Evolutionary conservation across 2,329 filamentous ascomycete genomes (phyloP).

Genomic region (Claviceps sp.): DNA sequence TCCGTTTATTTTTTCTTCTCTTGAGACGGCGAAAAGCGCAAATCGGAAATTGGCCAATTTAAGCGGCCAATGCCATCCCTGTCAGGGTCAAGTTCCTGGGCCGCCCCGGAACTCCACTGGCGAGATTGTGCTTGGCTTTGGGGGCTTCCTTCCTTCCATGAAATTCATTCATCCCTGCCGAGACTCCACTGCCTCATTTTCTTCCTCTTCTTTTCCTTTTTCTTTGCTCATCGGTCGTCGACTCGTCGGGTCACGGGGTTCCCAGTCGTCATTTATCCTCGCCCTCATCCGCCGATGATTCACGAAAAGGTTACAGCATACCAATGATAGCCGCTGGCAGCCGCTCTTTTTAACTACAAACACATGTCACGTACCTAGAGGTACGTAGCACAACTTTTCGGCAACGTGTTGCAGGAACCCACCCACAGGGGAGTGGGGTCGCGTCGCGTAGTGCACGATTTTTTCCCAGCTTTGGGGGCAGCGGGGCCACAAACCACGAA

Average conservation of each 20-base stretch:
- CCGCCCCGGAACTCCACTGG: conserved; percentile 7
- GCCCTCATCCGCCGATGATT: no score
- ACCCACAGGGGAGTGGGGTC: neutral
- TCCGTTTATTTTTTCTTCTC: neutral
- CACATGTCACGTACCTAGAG: no score
- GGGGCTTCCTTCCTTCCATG: neutral
- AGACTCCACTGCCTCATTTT: neutral
- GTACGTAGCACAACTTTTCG: neutral
- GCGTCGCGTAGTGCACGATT: neutral
- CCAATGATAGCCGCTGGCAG: neutral
- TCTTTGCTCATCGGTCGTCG: no score
- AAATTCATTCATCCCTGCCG: neutral
- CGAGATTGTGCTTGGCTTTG: conserved; percentile 6
- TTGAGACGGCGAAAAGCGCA: neutral
- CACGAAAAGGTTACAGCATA: no score
- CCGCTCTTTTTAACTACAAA: neutral
- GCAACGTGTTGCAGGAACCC: neutral
- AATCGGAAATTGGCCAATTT: conserved; percentile 14
- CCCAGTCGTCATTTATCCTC: no score
- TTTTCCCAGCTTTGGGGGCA: neutral
- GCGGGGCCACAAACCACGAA: neutral
- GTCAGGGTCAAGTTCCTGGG: conserved; percentile 6
- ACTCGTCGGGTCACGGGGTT: no score
- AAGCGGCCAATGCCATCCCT: neutral
- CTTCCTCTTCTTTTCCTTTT: neutral